phyloP scores from a whole-genome alignment of 805 yeast species.

The Candida orba region DNA sequence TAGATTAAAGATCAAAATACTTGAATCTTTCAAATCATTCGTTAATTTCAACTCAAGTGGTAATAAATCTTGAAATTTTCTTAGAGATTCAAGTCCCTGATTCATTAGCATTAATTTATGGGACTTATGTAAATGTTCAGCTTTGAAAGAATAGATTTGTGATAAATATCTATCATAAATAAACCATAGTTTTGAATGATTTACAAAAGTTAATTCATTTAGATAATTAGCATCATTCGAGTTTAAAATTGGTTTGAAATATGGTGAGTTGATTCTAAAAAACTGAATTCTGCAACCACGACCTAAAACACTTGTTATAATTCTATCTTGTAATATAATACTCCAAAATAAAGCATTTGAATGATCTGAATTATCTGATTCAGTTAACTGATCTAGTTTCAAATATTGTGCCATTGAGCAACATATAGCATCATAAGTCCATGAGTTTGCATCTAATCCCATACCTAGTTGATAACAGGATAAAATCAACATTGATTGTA shows the following conservation, averaged over 20 bases:
- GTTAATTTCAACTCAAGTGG: constrained; percentile 17
- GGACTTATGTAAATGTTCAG: constrained; percentile 27
- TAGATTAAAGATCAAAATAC: constrained; percentile 23
- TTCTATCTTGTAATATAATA: constrained; percentile 26
- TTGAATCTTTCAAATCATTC: constrained; percentile 12
- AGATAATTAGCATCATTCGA: constrained; percentile 14
- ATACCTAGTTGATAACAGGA: constrained; percentile 29
- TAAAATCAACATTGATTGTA: constrained; percentile 24
- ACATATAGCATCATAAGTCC: constrained; percentile 28
- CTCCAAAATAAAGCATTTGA: constrained; percentile 24
- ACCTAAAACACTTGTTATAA: constrained; percentile 28
- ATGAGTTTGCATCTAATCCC: constrained; percentile 26
- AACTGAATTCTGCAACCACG: constrained; percentile 29
- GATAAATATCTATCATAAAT: constrained; percentile 25
- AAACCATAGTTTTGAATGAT: constrained; percentile 24
- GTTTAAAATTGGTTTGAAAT: constrained; percentile 17
- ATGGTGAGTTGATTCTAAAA: constrained; percentile 26
- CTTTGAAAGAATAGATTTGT: constrained; percentile 29
- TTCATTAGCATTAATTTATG: constrained; percentile 25
- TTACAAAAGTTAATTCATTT: constrained; percentile 23
- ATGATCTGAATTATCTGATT: constrained; percentile 2
- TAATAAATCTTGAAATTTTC: constrained; percentile 18
- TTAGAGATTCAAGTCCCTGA: constrained; percentile 24
- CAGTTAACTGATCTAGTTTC: constrained; percentile 16
- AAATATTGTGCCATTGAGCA: constrained; percentile 27